Evolutionary conservation across 1,284 basidiomycete species (phyloP), one percentile per base, ranked within the genome.

Genomic region (Malassezia caprae): DNA sequence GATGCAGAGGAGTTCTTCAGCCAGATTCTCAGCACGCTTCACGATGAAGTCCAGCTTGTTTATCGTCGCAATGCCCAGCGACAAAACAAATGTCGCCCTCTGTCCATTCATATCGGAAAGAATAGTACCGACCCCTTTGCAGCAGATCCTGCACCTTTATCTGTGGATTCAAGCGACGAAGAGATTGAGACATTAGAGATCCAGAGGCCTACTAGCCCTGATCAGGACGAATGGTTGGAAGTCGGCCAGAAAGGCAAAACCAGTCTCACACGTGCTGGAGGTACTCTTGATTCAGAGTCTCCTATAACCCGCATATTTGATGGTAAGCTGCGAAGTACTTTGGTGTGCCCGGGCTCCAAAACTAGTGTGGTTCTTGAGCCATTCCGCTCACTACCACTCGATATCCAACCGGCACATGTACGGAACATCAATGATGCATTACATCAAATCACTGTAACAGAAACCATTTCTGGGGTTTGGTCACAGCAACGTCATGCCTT

Each of bases 1-100:
- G 93, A 98, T 60, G 93, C 93, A 0, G 91, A 98, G 76, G 93
- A 98, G 76, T 98, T 96, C 77, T 80, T 96, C n/a, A 91, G 93
- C 8, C 94, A 96, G 78, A 91, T 90, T 78, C 79, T 96, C 41
- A 90, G 96, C 73, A 89, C 90, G 0, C 78, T 98, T 3, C 90
- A 96, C 75, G 93, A 98, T 70, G 93, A 98, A 77, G 76, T 96
- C 13, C 77, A 89, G 4, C 79, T 52, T 8, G 50, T 51, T 23
- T 12, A 48, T 3, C 37, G 40, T 28, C 55, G 55, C 24, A 30
- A 21, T 13, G 15, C 21, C 12, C 30, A 34, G 34, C 49, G 49
- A 12, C 35, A 43, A 32, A 17, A 41, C n/a, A 24, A 8, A 28
- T 30, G 17, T 8, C 27, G 8, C 1, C 13, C 10, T 4, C 44